Percentiles rank a stretch among this genome's conserved stretches.
phyloP scores from a whole-genome alignment of 2,329 filamentous ascomycete genomes.

The Fusarium veterinarium region DNA sequence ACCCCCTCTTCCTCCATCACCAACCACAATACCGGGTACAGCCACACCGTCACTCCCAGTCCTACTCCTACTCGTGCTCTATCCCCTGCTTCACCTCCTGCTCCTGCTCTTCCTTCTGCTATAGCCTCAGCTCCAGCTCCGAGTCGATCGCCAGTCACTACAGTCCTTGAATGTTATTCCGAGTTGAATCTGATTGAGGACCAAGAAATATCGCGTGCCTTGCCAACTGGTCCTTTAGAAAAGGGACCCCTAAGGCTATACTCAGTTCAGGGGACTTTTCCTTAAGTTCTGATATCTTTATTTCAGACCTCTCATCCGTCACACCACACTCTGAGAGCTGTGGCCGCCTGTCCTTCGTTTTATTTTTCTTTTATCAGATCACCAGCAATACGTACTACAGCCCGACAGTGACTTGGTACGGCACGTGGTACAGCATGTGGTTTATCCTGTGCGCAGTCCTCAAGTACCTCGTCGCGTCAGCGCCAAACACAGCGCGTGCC shows the following conservation, averaged over 20 bases:
- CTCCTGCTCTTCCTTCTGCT: not conserved
- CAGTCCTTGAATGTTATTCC: not conserved
- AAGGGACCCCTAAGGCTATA: rapidly evolving
- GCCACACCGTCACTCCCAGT: not conserved
- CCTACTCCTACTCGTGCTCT: not conserved
- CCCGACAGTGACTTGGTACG: not conserved
- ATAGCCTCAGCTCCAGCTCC: not conserved
- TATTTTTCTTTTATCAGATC: too few species aligned
- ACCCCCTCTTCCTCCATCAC: not conserved
- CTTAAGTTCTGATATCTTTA: not conserved
- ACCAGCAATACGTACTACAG: too few species aligned
- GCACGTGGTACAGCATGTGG: not conserved
- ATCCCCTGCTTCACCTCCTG: not conserved
- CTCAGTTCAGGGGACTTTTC: not conserved
- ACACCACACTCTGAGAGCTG: not conserved
- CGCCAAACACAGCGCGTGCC: too few species aligned
- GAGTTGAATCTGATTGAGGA: too few species aligned
- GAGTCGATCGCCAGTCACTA: not conserved
- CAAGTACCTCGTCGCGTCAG: too few species aligned
- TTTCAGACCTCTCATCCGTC: rapidly evolving
- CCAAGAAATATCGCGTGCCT: rapidly evolving
- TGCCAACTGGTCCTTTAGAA: rapidly evolving
- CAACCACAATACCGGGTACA: not conserved
- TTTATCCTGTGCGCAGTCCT: too few species aligned
- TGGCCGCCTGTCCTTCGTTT: too few species aligned